Conservation (phyloP, 495 filamentous ascomycete genomes). For the Aspergillus diversus region DNA sequence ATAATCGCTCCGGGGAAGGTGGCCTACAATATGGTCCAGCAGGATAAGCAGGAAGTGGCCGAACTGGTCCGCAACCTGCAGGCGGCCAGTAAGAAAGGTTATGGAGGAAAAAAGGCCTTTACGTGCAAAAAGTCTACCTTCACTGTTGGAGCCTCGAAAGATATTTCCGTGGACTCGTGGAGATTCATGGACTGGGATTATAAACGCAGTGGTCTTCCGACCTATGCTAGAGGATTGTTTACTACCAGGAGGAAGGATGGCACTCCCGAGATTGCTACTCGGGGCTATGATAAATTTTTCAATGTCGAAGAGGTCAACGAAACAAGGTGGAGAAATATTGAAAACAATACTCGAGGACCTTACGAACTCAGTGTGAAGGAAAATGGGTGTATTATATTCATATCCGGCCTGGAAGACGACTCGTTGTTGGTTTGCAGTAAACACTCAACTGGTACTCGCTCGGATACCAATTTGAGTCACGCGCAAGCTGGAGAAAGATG, state of each 20-base stretch:
- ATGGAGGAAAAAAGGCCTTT: constrained; percentile 54
- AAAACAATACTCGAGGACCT: constrained; percentile 76
- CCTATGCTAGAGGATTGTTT: constrained; percentile 90
- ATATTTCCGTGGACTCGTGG: constrained; percentile 83
- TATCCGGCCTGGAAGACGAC: constrained; percentile 85
- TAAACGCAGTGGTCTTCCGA: constrained; percentile 81
- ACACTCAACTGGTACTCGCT: constrained; percentile 83
- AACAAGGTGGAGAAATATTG: constrained; percentile 82
- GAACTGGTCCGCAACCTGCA: constrained; percentile 62
- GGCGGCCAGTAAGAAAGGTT: constrained; percentile 51
- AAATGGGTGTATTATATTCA: constrained; percentile 98
- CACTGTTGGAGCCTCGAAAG: constrained; percentile 58
- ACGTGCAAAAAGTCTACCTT: constrained; percentile 77
- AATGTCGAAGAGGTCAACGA: constrained; percentile 78
- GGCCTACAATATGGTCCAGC: constrained; percentile 46
- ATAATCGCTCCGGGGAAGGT: not conserved
- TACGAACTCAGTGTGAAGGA: constrained; percentile 98
- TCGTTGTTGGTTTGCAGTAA: constrained; percentile 95
- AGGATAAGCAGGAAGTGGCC: constrained; percentile 65
- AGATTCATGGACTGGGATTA: constrained; percentile 93
- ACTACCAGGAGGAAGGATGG: constrained; percentile 67
- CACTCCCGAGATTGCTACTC: constrained; percentile 73
- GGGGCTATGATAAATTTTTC: constrained; percentile 99
- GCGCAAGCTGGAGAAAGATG: constrained; percentile 83
- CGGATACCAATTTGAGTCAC: constrained; percentile 74